These are phyloP conservation scores for Lentinus brumalis DNA, from an alignment of 768 basidiomycete genomes.

Conservation along the genomic window DNA sequence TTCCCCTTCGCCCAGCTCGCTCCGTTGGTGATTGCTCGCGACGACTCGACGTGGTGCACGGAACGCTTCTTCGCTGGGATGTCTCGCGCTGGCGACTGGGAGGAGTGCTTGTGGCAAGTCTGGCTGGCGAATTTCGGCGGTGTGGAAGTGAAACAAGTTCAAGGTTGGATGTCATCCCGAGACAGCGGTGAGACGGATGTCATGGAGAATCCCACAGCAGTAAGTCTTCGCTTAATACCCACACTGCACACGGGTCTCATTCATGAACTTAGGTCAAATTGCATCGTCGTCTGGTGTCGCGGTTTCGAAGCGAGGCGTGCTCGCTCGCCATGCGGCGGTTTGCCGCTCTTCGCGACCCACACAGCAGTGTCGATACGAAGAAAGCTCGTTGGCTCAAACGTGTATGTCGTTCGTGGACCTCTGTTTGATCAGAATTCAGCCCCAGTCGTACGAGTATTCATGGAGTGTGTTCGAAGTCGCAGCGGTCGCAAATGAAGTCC, in stretches of 20 bases:
- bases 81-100: slow-evolving; percentile 56
- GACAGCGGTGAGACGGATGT: slow-evolving; percentile 18
- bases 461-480: too few species aligned
- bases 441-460: too few species aligned
- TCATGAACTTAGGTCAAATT: slow-evolving; percentile 36
- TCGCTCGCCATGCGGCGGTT: slow-evolving; percentile 48
- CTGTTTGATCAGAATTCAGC: background rate
- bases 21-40: slow-evolving; percentile 45
- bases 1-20: slow-evolving; percentile 46
- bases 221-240: too few species aligned
- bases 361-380: slow-evolving; percentile 40
- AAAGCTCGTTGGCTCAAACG: slow-evolving; percentile 56
- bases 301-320: slow-evolving; percentile 56
- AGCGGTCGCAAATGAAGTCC: too few species aligned
- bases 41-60: slow-evolving; percentile 61
- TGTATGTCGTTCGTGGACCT: slow-evolving; percentile 50
- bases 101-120: slow-evolving; percentile 67
- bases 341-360: slow-evolving; percentile 34
- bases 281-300: slow-evolving; percentile 47
- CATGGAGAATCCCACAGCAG: slow-evolving; percentile 21
- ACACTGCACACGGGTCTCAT: too few species aligned
- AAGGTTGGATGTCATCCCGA: slow-evolving; percentile 17
- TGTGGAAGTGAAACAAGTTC: slow-evolving; percentile 29
- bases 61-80: slow-evolving; percentile 52
- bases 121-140: slow-evolving; percentile 57